These are phyloP conservation scores for Trifolium repens DNA, from an alignment of 306 rosid genomes.

Conservation along the genomic window DNA sequence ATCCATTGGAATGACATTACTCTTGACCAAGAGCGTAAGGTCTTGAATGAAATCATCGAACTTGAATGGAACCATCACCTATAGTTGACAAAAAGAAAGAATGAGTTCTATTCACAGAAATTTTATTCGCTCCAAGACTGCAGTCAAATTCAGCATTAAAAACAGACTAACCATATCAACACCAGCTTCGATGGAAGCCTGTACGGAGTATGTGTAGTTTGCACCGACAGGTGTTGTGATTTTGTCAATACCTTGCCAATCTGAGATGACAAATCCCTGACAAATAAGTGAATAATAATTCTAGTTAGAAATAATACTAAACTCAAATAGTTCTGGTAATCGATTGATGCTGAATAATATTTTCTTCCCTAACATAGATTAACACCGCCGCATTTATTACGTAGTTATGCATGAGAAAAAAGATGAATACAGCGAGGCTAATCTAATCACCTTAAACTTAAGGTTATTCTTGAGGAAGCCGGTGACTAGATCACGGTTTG, in stretches of 20 bases:
- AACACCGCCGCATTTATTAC: neutral
- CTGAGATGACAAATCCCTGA: constrained; percentile 99
- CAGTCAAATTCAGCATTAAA: constrained; percentile 35
- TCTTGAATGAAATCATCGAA: constrained; percentile 72
- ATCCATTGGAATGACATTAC: constrained; percentile 71
- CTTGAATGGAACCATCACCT: constrained; percentile 91
- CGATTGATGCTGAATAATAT: neutral
- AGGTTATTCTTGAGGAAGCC: constrained; percentile 82
- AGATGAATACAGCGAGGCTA: constrained; percentile 5
- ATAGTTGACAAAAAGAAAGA: constrained; percentile 41
- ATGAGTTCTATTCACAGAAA: constrained; percentile 28
- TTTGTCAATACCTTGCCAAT: constrained; percentile 94
- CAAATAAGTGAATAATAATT: constrained; percentile 41
- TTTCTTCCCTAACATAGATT: constrained; percentile 19
- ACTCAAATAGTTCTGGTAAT: neutral
- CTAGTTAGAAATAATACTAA: neutral
- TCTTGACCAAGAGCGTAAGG: constrained; percentile 76
- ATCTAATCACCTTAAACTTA: constrained; percentile 73
- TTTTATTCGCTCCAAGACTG: constrained; percentile 9
- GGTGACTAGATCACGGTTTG: constrained; percentile 69
- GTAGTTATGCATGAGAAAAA: constrained; percentile 11
- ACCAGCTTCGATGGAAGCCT: constrained; percentile 84
- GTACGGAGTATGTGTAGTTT: constrained; percentile 84
- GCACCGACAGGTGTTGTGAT: constrained; percentile 75
- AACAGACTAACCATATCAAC: constrained; percentile 83